Conservation (phyloP, 345 rosid species). For the Toxicodendron radicans region DNA sequence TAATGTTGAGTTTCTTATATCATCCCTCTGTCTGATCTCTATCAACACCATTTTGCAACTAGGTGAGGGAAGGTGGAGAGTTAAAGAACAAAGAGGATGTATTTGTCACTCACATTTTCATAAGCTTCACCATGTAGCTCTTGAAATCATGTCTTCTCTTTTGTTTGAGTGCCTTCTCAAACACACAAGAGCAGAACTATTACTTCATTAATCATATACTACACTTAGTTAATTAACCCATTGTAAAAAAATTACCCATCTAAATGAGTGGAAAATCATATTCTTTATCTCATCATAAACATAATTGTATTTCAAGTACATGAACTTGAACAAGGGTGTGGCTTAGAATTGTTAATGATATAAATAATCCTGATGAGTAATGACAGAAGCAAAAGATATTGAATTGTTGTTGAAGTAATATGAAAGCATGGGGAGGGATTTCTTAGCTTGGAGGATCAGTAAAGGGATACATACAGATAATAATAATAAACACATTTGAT, state of each 20-base stretch:
- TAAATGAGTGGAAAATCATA: conserved; percentile 24
- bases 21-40: too few relatives aligned
- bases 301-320: not conserved
- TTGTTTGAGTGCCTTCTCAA: conserved; percentile 19
- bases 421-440: conserved; percentile 16
- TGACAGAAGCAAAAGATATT: too few relatives aligned
- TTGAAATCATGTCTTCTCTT: conserved; percentile 6
- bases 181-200: conserved; percentile 8
- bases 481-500: not conserved
- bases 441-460: conserved; percentile 44
- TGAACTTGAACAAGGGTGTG: not conserved
- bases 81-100: not conserved
- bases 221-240: not conserved
- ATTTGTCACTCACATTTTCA: not conserved
- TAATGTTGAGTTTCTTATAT: too few relatives aligned
- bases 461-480: conserved; percentile 21
- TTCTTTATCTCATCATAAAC: conserved; percentile 13
- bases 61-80: too few relatives aligned
- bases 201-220: not conserved
- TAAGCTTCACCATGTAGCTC: too few relatives aligned
- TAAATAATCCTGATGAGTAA: not conserved
- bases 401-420: not conserved
- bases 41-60: too few relatives aligned
- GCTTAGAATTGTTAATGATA: not conserved
- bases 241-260: not conserved